These are phyloP conservation scores for Termitomyces sp. DNA, from an alignment of 768 basidiomycete genomes.

Conservation along the genomic window DNA sequence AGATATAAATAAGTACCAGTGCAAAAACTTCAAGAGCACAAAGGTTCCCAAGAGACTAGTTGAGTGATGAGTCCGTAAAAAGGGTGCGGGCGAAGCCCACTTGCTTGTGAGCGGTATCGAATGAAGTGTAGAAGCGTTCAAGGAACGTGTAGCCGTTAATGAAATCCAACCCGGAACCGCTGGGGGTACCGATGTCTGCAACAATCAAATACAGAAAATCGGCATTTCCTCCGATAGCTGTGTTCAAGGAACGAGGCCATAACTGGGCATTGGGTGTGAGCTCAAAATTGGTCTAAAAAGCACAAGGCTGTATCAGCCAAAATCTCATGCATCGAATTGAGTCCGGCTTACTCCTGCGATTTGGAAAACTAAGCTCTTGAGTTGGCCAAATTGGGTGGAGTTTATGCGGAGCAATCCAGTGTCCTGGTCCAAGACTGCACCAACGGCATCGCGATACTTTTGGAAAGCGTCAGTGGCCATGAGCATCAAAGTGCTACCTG, in stretches of 20 bases:
- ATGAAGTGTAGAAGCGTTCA: slow-evolving; percentile 65
- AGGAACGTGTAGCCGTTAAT: slow-evolving; percentile 54
- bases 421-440: slow-evolving; percentile 35
- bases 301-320: slow-evolving; percentile 19
- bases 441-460: slow-evolving; percentile 43
- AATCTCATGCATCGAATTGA: slow-evolving; percentile 42
- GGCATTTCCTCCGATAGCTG: slow-evolving; percentile 29
- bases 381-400: slow-evolving; percentile 41
- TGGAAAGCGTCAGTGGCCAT: slow-evolving; percentile 45
- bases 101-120: slow-evolving; percentile 52
- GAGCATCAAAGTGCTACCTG: slow-evolving; percentile 50
- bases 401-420: slow-evolving; percentile 56
- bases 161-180: slow-evolving; percentile 51
- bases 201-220: slow-evolving; percentile 33
- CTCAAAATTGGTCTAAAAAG: slow-evolving; percentile 30
- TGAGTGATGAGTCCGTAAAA: slow-evolving; percentile 44
- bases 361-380: slow-evolving; percentile 58
- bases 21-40: too few species aligned
- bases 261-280: slow-evolving; percentile 39
- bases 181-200: slow-evolving; percentile 33
- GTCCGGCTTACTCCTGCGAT: slow-evolving; percentile 46
- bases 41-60: slow-evolving; percentile 23
- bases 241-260: slow-evolving; percentile 35
- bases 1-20: neutral
- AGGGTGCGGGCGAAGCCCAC: slow-evolving; percentile 55